Conservation (phyloP, 2,329 filamentous ascomycete species). For the Fusarium algeriense region DNA sequence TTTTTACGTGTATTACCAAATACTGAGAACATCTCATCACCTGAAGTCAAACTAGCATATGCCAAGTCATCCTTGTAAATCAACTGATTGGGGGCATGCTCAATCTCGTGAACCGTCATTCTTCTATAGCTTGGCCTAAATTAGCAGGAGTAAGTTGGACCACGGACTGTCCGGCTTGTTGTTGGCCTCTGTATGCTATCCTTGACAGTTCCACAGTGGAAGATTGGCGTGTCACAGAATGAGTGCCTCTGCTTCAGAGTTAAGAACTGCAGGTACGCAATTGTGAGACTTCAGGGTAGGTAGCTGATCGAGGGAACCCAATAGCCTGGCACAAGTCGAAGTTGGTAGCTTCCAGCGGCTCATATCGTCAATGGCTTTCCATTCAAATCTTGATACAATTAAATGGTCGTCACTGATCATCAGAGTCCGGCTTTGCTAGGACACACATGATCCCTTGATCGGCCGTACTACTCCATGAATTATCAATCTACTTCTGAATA, state of each 20-base stretch:
- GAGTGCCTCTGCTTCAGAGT: constrained; percentile 30
- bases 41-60: constrained; percentile 1
- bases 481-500: background rate
- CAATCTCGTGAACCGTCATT: background rate
- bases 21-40: background rate
- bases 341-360: background rate
- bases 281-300: constrained; percentile 6
- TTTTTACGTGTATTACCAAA: constrained; percentile 6
- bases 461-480: background rate
- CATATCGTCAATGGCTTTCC: constrained; percentile 1
- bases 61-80: constrained; percentile 5
- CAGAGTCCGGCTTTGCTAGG: background rate
- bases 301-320: constrained; percentile 16
- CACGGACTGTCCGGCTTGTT: constrained; percentile 12
- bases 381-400: background rate
- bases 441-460: background rate
- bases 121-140: background rate
- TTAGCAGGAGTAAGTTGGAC: background rate
- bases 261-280: background rate
- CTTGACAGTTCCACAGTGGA: constrained; percentile 29
- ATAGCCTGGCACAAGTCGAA: constrained; percentile 9
- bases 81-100: background rate
- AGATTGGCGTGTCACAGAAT: constrained; percentile 42
- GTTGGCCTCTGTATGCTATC: background rate
- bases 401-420: constrained; percentile 9